A percentile compares a stretch with the other conserved stretches of the same genome.
Conservation (phyloP, 768 basidiomycete species). For the Lactarius tabidus region DNA sequence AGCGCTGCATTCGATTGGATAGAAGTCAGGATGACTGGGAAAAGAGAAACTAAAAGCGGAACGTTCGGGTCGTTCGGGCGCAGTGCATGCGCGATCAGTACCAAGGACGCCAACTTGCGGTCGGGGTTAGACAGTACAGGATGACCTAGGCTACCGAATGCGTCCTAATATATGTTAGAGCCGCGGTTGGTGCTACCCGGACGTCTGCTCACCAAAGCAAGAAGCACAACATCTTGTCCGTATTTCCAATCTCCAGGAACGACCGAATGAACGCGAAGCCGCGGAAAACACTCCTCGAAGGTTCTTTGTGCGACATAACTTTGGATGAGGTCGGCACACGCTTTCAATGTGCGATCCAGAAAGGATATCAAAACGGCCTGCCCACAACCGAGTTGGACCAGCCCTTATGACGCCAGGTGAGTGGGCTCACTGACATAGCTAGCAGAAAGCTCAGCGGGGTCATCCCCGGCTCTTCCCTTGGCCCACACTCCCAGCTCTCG, state of each 20-base stretch:
- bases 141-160: conserved; percentile 14
- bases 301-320: conserved; percentile 20
- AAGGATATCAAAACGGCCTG: conserved; percentile 23
- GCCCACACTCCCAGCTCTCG: conserved; percentile 16
- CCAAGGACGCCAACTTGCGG: conserved; percentile 20
- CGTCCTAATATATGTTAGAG: conserved; percentile 7
- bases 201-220: conserved; percentile 21
- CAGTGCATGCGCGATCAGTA: conserved; percentile 20
- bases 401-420: neutral
- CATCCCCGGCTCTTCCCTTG: conserved; percentile 1
- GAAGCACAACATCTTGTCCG: conserved; percentile 21
- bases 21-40: conserved; percentile 44
- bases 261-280: conserved; percentile 11
- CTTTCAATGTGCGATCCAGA: conserved; percentile 19
- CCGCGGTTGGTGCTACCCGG: neutral
- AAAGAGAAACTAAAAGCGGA: conserved; percentile 30
- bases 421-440: conserved; percentile 14
- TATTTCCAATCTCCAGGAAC: conserved; percentile 23
- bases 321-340: conserved; percentile 20
- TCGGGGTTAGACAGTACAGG: conserved; percentile 19
- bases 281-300: conserved; percentile 22
- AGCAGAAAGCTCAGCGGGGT: conserved; percentile 10
- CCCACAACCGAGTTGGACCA: neutral
- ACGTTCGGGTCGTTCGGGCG: neutral
- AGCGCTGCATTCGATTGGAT: conserved; percentile 51